phyloP scores from a whole-genome alignment of 2,329 filamentous ascomycete genomes.

The Tetracladium maxilliforme region DNA sequence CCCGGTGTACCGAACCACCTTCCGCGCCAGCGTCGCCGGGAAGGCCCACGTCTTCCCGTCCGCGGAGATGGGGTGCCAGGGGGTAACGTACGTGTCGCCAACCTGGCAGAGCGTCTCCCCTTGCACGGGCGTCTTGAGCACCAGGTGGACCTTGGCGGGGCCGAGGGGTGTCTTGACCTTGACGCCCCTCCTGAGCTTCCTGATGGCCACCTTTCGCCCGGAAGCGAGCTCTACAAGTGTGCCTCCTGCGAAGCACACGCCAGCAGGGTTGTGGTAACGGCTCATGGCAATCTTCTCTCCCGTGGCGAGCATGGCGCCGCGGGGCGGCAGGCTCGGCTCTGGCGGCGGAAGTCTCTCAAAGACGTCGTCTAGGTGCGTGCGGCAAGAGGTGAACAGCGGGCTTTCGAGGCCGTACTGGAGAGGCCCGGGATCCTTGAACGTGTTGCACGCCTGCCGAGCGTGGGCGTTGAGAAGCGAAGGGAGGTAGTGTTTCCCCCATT shows the following conservation, averaged over 20 bases:
- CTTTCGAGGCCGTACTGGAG: slow-evolving; percentile 34
- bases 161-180: slow-evolving; percentile 34
- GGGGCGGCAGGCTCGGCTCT: slow-evolving; percentile 6
- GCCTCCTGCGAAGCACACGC: slow-evolving; percentile 37
- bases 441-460: slow-evolving; percentile 40
- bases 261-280: slow-evolving; percentile 22
- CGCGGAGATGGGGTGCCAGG: slow-evolving; percentile 40
- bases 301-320: slow-evolving; percentile 1
- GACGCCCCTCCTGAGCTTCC: slow-evolving; percentile 27
- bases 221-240: slow-evolving; percentile 29
- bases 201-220: slow-evolving; percentile 22
- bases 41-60: slow-evolving; percentile 29
- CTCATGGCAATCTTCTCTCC: slow-evolving; percentile 20
- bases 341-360: slow-evolving; percentile 17
- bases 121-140: slow-evolving; percentile 32
- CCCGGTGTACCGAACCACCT: slow-evolving; percentile 27
- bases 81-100: slow-evolving; percentile 30
- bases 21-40: slow-evolving; percentile 20
- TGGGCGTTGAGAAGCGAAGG: slow-evolving; percentile 40
- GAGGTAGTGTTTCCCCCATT: slow-evolving; percentile 44
- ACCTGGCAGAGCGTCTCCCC: slow-evolving; percentile 27
- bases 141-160: slow-evolving; percentile 27
- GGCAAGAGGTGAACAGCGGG: slow-evolving; percentile 33
- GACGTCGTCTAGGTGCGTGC: slow-evolving; percentile 29
- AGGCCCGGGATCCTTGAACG: slow-evolving; percentile 45